Conservation (phyloP, 2,329 filamentous ascomycete species). For the Ascocoryne sarcoides region DNA sequence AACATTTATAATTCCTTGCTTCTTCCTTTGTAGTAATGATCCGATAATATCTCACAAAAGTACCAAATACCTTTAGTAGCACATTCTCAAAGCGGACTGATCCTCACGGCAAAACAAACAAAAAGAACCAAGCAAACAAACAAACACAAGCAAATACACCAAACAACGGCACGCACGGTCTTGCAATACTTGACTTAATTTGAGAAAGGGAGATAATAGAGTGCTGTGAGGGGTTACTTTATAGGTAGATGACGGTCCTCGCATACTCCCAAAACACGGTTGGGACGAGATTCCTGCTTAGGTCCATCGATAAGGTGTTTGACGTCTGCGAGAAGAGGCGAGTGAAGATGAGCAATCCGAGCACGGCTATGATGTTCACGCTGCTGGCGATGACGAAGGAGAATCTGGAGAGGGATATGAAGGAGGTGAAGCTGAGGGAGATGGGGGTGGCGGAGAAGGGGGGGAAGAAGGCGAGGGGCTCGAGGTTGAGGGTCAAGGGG, state of each 20-base stretch:
- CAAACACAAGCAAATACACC: background rate
- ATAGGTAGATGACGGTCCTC: background rate
- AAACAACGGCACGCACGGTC: no score
- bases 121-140: background rate
- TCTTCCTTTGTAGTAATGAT: no score
- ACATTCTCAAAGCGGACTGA: background rate
- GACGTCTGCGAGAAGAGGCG: background rate
- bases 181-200: no score
- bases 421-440: no score
- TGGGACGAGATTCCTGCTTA: background rate
- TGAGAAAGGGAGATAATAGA: background rate
- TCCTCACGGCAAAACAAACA: background rate
- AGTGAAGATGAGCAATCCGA: background rate
- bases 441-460: no score
- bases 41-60: background rate
- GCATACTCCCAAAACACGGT: background rate
- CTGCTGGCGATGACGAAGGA: background rate
- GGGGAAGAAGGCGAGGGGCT: no score
- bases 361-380: background rate
- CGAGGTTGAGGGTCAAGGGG: no score
- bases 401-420: no score
- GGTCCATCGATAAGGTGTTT: background rate
- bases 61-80: background rate
- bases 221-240: background rate
- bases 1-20: no score